A percentile compares a stretch with the other conserved stretches of the same genome.
Conservation (phyloP, 2,329 filamentous ascomycete genomes). For the Talaromyces piceae region DNA sequence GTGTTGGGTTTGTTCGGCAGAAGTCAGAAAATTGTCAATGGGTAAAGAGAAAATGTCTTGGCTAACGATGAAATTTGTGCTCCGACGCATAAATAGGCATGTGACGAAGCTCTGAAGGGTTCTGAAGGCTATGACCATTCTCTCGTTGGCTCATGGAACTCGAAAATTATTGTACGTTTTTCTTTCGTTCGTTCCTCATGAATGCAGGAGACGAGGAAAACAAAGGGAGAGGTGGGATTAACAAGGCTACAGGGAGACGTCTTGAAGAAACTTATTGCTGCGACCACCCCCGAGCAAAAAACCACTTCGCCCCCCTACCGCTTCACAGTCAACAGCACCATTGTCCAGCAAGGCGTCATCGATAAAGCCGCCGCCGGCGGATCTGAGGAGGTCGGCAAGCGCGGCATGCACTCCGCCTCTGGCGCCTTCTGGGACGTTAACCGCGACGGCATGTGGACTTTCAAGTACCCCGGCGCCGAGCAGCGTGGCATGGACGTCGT, state of each 20-base stretch:
- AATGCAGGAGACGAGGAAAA: not conserved
- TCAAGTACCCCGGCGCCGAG: slow-evolving; percentile 42
- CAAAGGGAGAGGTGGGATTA: not conserved
- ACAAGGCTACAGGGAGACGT: slow-evolving; percentile 26
- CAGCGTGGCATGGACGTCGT: slow-evolving; percentile 43
- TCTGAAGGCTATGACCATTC: slow-evolving; percentile 80
- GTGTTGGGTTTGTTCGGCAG: not conserved
- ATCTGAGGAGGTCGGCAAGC: slow-evolving; percentile 63
- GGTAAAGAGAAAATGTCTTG: not conserved
- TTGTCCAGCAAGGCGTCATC: slow-evolving; percentile 77
- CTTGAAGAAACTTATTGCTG: slow-evolving; percentile 35
- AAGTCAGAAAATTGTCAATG: not conserved
- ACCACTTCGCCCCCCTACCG: slow-evolving; percentile 61
- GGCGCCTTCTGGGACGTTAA: slow-evolving; percentile 46
- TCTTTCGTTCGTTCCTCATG: too few species aligned
- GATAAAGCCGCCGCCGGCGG: slow-evolving; percentile 44
- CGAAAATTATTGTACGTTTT: slow-evolving; percentile 72
- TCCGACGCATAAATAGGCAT: slow-evolving; percentile 57
- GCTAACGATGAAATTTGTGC: not conserved
- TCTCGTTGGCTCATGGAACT: slow-evolving; percentile 83
- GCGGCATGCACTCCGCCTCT: slow-evolving; percentile 55
- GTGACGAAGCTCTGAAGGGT: slow-evolving; percentile 65
- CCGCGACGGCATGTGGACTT: slow-evolving; percentile 48
- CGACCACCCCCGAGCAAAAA: slow-evolving; percentile 31
- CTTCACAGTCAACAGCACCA: slow-evolving; percentile 95